phyloP scores from a whole-genome alignment of 352 stramenopile species.

The Phytophthora fragariaefolia region DNA sequence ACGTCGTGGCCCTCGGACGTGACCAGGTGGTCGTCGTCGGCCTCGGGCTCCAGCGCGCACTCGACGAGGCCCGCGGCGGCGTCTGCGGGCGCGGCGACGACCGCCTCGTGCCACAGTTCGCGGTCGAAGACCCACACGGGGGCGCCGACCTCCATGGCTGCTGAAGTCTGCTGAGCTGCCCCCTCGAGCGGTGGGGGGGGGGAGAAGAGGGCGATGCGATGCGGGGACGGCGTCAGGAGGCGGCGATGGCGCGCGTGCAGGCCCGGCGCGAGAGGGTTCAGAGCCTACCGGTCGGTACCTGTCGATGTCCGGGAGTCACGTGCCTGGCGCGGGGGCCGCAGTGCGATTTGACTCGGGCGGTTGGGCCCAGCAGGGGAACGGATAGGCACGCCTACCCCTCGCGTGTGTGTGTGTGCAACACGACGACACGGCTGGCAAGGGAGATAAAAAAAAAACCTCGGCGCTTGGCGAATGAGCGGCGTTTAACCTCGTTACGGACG shows the following conservation, averaged over 20 bases:
- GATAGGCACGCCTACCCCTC: slow-evolving; percentile 34
- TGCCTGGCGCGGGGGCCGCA: slow-evolving; percentile 4
- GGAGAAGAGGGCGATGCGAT: too few species aligned
- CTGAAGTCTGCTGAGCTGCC: too few species aligned
- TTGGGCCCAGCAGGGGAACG: slow-evolving; percentile 31
- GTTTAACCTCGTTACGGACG: slow-evolving; percentile 16
- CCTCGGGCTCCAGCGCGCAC: slow-evolving; percentile 62
- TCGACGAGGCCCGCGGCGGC: slow-evolving; percentile 49
- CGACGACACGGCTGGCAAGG: slow-evolving; percentile 15
- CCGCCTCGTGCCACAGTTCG: slow-evolving; percentile 77
- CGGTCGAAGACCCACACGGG: slow-evolving; percentile 81
- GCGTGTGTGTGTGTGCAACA: slow-evolving; percentile 27
- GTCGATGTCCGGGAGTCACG: slow-evolving; percentile 21
- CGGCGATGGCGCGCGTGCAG: slow-evolving; percentile 10
- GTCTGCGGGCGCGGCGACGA: slow-evolving; percentile 56
- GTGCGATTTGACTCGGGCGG: slow-evolving; percentile 30
- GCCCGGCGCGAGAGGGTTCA: slow-evolving; percentile 26
- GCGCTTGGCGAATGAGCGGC: not conserved
- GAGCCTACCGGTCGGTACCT: slow-evolving; percentile 6
- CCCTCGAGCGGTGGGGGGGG: too few species aligned
- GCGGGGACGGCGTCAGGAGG: slow-evolving; percentile 15
- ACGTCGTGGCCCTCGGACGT: slow-evolving; percentile 32
- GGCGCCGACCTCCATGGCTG: slow-evolving; percentile 71
- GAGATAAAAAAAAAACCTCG: not conserved
- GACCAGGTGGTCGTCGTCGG: slow-evolving; percentile 42